A percentile compares a stretch with the other conserved stretches of the same genome.
Conservation (phyloP, 805 yeast genomes). For the Monosporozyma aquatica region DNA sequence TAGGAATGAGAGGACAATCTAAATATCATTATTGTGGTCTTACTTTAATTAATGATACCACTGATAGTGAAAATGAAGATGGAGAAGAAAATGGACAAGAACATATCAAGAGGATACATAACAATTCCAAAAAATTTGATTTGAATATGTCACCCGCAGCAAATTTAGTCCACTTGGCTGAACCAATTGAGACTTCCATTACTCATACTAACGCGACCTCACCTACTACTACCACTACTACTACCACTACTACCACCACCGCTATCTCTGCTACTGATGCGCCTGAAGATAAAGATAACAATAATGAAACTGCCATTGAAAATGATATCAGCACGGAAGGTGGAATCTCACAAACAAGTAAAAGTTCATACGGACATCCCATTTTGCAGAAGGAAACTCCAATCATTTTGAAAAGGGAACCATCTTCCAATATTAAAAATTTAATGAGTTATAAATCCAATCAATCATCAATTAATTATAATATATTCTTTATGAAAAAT, state of each 20-base stretch:
- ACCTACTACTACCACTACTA: no score
- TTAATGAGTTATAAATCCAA: not conserved
- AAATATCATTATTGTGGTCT: constrained; percentile 84
- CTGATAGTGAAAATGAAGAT: not conserved
- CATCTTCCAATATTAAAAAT: constrained; percentile 1
- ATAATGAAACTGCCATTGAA: no score
- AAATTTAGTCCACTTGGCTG: no score
- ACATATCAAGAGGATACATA: not conserved
- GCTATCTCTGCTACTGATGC: no score
- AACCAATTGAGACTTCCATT: no score
- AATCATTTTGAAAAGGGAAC: not conserved
- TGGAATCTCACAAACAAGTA: no score
- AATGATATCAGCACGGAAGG: no score
- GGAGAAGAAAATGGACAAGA: not conserved
- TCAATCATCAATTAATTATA: not conserved
- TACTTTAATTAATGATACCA: constrained; percentile 3
- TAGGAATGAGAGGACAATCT: constrained; percentile 76
- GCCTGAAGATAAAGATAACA: no score
- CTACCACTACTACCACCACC: not conserved
- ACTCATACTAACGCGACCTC: no score
- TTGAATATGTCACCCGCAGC: no score
- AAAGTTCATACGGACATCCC: not conserved
- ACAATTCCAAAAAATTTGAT: no score
- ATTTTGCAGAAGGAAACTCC: not conserved
- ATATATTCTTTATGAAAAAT: constrained; percentile 4